phyloP scores from a whole-genome alignment of 352 stramenopile species.

The Pythium chondricola region DNA sequence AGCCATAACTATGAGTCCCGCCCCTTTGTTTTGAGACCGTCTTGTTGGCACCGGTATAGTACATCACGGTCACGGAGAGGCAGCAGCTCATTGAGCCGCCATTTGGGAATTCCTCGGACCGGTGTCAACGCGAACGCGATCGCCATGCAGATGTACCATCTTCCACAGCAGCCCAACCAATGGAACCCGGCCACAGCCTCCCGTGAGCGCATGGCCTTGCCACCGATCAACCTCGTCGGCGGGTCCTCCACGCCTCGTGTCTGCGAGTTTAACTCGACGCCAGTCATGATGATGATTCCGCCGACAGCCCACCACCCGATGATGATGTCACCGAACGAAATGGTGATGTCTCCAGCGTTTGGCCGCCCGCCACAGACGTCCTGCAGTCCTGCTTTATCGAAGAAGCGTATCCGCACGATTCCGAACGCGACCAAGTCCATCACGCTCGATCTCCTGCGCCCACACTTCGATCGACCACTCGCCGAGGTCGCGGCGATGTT shows the following conservation, averaged over 20 bases:
- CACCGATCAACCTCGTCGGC: conserved; percentile 28
- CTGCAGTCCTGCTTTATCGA: conserved; percentile 28
- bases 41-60: no score
- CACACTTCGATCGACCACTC: conserved; percentile 73
- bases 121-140: not conserved
- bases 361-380: conserved; percentile 8
- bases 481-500: conserved; percentile 68
- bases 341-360: conserved; percentile 10
- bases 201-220: conserved; percentile 52
- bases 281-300: conserved; percentile 22
- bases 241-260: conserved; percentile 2
- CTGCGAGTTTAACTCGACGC: conserved; percentile 11
- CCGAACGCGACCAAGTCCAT: conserved; percentile 77
- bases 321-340: conserved; percentile 17
- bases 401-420: conserved; percentile 67
- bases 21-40: no score
- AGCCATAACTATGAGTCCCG: no score
- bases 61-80: no score
- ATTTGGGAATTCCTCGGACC: conserved; percentile 4
- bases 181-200: conserved; percentile 16
- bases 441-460: conserved; percentile 59
- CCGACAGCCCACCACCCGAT: conserved; percentile 12
- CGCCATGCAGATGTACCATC: conserved; percentile 11
- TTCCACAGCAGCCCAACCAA: conserved; percentile 2
- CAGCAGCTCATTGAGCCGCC: not conserved